Evolutionary conservation across 208 protist genomes (phyloP).

Genomic region (Trypanosoma melophagium): DNA sequence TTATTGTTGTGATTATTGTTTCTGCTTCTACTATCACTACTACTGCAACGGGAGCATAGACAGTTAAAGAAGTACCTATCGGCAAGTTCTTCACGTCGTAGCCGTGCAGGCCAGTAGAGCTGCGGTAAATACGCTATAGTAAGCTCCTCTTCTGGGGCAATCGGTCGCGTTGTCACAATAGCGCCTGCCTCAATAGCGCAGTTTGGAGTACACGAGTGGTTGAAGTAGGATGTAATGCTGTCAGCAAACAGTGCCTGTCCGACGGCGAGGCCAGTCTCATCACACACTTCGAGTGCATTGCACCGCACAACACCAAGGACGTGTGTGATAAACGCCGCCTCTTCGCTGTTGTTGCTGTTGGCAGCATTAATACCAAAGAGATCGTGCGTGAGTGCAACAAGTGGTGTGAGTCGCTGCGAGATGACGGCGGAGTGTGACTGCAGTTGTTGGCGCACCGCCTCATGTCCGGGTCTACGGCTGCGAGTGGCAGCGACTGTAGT

Average conservation of each 20-base stretch:
- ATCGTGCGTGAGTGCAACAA: constrained; percentile 43
- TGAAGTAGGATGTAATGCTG: constrained; percentile 68
- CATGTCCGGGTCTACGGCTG: constrained; percentile 35
- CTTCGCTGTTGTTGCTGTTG: neutral
- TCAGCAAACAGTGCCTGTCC: constrained; percentile 72
- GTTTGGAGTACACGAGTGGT: constrained; percentile 85
- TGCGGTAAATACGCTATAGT: constrained; percentile 86
- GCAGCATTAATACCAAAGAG: constrained; percentile 34
- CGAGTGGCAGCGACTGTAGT: constrained; percentile 60
- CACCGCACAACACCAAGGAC: constrained; percentile 76
- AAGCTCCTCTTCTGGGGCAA: constrained; percentile 67
- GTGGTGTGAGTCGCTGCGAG: constrained; percentile 53
- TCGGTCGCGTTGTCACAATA: constrained; percentile 66
- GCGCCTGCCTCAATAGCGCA: constrained; percentile 56
- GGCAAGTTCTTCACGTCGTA: constrained; percentile 60
- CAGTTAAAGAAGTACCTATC: constrained; percentile 80
- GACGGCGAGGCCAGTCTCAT: constrained; percentile 60
- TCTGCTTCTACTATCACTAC: neutral
- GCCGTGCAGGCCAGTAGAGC: constrained; percentile 75
- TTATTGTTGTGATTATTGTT: neutral
- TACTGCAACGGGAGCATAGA: constrained; percentile 58
- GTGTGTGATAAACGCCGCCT: constrained; percentile 27
- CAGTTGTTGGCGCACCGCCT: constrained; percentile 40
- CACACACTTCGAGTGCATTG: constrained; percentile 74
- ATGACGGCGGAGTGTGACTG: constrained; percentile 62